Evolutionary conservation across 202 grass and related monocot genomes (phyloP).

Genomic region (Alloteropsis angusta): DNA sequence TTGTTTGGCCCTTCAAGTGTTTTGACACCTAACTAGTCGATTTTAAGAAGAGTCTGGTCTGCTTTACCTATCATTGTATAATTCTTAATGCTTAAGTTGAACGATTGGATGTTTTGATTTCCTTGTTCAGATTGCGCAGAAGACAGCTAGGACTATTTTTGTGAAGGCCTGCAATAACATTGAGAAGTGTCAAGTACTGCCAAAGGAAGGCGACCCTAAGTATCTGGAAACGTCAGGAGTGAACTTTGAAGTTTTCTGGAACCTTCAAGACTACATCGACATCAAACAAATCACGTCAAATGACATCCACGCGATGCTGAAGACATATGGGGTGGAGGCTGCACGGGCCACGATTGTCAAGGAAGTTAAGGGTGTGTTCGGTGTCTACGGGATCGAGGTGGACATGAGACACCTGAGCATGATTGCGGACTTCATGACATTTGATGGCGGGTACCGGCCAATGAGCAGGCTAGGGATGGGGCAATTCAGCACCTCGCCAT

Average conservation of each 20-base stretch:
- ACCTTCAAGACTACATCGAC: slow-evolving; percentile 36
- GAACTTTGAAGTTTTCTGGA: slow-evolving; percentile 60
- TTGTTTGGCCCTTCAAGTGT: not conserved
- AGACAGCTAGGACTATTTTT: slow-evolving; percentile 46
- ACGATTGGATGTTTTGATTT: not conserved
- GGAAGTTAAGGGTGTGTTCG: slow-evolving; percentile 55
- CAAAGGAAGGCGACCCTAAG: not conserved
- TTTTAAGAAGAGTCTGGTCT: not conserved
- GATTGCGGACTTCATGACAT: slow-evolving; percentile 88
- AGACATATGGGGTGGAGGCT: slow-evolving; percentile 73
- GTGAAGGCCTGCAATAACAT: slow-evolving; percentile 53
- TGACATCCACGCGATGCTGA: slow-evolving; percentile 68
- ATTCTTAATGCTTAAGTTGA: not conserved
- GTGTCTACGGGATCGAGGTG: slow-evolving; percentile 52
- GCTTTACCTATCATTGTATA: not conserved
- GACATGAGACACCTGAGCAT: slow-evolving; percentile 63
- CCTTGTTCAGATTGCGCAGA: slow-evolving; percentile 61
- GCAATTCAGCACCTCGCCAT: slow-evolving; percentile 65
- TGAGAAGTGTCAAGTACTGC: slow-evolving; percentile 21
- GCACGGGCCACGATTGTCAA: slow-evolving; percentile 57
- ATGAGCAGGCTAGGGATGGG: slow-evolving; percentile 64
- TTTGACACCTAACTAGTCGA: not conserved
- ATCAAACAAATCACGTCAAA: slow-evolving; percentile 33
- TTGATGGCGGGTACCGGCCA: slow-evolving; percentile 64
- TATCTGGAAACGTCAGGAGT: slow-evolving; percentile 42